Evolutionary conservation across 1,284 basidiomycete species (phyloP), one percentile per base, ranked within the genome.

Genomic region (Rhodotorula sp.): DNA sequence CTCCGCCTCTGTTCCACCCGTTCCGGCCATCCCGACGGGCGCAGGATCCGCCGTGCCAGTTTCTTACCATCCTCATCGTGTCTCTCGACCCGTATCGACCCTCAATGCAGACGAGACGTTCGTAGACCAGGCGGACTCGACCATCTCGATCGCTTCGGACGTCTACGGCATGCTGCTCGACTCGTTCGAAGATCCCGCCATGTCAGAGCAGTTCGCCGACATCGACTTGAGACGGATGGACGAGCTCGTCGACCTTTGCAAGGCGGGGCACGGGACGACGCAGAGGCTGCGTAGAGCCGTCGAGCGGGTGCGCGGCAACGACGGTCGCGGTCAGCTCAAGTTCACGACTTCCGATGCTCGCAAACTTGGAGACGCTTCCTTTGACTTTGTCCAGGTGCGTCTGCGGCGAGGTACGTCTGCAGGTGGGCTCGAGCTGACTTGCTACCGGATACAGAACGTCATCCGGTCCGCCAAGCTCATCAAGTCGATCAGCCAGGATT

Each of bases 151-250:
- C 34, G 83, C 82, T 2, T 80, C 81, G 59, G 80, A 79, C 4
- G 82, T 82, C 6, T 83, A 82, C 80, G 76, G 81, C 20, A 79
- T 81, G 67, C 76, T 84, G 13, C 80, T 82, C 31, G 81, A 83
- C 68, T 81, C 82, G 64, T 75, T 84, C 26, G 79, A 79, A n/a
- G 61, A 62, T 22, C 78, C 78, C 10, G 59, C 24, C 44, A 50
- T 31, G 26, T 59, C 61, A 1, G 20, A 26, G 22, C 44, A 55
- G 34, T 65, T 60, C 30, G 52, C 47, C 31, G 67, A 59, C 24
- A 61, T 59, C 44, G 69, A 68, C 24, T 46, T 58, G 26, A 65
- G 67, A 26, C 63, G 73, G 6, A 64, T 72, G 8, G 62, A 67
- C 22, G 73, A 74, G 55, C 34, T 72, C 46, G 47, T 53, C n/a